Evolutionary conservation across 2,329 filamentous ascomycete genomes (phyloP).

Genomic region (Chrysoporthe puriensis): DNA sequence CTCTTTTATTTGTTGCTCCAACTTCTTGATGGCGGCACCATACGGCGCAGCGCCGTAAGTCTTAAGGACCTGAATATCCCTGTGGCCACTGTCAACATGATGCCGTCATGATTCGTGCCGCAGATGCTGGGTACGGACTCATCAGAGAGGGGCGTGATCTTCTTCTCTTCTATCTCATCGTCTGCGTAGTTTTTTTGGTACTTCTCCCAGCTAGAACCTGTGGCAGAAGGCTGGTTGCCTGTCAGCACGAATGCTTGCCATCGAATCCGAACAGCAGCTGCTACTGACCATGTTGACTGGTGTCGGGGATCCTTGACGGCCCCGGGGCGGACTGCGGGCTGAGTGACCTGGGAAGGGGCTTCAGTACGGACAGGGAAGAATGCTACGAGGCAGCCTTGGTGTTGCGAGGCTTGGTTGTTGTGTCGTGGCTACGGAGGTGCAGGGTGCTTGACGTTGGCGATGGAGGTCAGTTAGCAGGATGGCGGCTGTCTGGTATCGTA

Average conservation of each 20-base stretch:
- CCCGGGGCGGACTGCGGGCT: constrained; percentile 9
- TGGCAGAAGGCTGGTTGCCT: constrained; percentile 82
- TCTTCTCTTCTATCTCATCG: constrained; percentile 98
- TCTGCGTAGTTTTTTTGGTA: constrained; percentile 97
- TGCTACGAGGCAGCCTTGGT: constrained; percentile 25
- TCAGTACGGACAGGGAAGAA: constrained; percentile 37
- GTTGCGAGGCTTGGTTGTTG: constrained; percentile 12
- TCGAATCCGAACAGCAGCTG: constrained; percentile 17
- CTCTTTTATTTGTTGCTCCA: constrained; percentile 99
- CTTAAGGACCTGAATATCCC: constrained; percentile 98
- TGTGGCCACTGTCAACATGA: constrained; percentile 42
- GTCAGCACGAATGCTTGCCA: constrained; percentile 34
- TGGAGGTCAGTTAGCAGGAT: constrained; percentile 11
- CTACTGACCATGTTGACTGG: constrained; percentile 47
- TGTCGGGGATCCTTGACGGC: constrained; percentile 21
- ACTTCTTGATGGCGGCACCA: constrained; percentile 89
- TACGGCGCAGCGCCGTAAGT: constrained; percentile 98
- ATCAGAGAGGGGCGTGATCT: constrained; percentile 95
- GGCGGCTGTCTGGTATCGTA: constrained; percentile 26
- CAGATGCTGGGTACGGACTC: constrained; percentile 54
- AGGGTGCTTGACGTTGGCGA: constrained; percentile 15
- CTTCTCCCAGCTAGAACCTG: constrained; percentile 95
- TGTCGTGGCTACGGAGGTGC: constrained; percentile 16
- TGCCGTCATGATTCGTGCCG: constrained; percentile 9
- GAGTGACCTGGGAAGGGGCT: constrained; percentile 28